Evolutionary conservation across 768 basidiomycete species (phyloP).

Genomic region (Hydnomerulius pinastri): DNA sequence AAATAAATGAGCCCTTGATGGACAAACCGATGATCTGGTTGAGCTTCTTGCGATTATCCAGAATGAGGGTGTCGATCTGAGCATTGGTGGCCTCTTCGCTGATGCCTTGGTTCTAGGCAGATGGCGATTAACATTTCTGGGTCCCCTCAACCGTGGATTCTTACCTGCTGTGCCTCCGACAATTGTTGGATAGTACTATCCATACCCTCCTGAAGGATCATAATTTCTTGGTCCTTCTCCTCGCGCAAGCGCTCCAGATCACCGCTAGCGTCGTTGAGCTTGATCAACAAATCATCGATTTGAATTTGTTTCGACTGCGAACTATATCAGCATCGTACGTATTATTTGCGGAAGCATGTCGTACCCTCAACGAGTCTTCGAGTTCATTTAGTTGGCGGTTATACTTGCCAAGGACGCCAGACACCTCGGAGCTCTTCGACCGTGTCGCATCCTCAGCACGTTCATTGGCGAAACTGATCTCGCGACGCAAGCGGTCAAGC

Average conservation of each 20-base stretch:
- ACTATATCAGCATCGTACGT: slow-evolving; percentile 14
- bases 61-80: slow-evolving; percentile 95
- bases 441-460: slow-evolving; percentile 93
- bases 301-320: slow-evolving; percentile 90
- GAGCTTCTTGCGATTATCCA: slow-evolving; percentile 96
- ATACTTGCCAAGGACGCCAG: slow-evolving; percentile 85
- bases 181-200: slow-evolving; percentile 88
- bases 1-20: background rate
- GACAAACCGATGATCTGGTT: slow-evolving; percentile 90
- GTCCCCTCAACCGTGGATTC: slow-evolving; percentile 5
- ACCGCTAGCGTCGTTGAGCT: slow-evolving; percentile 69
- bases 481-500: slow-evolving; percentile 86
- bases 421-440: slow-evolving; percentile 92
- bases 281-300: slow-evolving; percentile 88
- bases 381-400: slow-evolving; percentile 94
- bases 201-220: slow-evolving; percentile 94
- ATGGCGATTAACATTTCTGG: background rate
- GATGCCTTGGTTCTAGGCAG: slow-evolving; percentile 71
- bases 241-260: slow-evolving; percentile 85
- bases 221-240: slow-evolving; percentile 96
- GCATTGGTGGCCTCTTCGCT: slow-evolving; percentile 90
- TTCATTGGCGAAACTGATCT: slow-evolving; percentile 93
- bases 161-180: slow-evolving; percentile 82
- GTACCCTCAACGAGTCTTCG: slow-evolving; percentile 91
- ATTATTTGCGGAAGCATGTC: slow-evolving; percentile 21